Conservation (phyloP, 1,284 basidiomycete genomes). For the Ganoderma lingzhi region DNA sequence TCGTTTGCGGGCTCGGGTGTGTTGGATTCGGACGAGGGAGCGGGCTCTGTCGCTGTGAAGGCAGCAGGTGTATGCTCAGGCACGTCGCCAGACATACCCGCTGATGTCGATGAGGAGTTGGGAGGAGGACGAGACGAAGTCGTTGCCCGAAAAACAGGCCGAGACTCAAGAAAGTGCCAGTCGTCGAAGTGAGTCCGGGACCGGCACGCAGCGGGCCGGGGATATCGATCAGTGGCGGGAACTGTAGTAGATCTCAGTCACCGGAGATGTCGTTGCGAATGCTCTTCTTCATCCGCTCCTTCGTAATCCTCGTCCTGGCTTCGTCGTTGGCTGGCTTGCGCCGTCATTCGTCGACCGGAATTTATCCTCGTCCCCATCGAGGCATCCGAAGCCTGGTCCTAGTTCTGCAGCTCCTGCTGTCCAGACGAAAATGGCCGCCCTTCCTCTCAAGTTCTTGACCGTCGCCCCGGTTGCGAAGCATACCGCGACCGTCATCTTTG, state of each 20-base stretch:
- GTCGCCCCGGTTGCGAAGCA: constrained; percentile 69
- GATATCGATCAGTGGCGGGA: neutral
- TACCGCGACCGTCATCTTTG: constrained; percentile 88
- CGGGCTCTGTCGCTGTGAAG: neutral
- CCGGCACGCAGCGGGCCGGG: neutral
- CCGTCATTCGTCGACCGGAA: constrained; percentile 5
- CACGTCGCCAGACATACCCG: neutral
- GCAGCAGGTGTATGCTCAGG: neutral
- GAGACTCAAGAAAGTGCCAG: neutral
- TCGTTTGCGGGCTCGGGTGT: neutral
- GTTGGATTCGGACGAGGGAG: neutral
- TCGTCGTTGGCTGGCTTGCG: neutral
- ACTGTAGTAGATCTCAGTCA: no score
- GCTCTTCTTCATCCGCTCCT: constrained; percentile 1
- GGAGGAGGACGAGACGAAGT: neutral
- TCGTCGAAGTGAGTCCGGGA: neutral
- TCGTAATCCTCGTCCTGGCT: constrained; percentile 1
- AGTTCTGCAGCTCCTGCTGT: neutral
- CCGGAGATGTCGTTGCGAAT: neutral
- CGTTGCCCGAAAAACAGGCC: neutral
- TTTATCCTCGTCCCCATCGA: neutral
- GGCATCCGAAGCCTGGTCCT: neutral
- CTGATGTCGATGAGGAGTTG: neutral
- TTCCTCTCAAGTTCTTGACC: constrained; percentile 56
- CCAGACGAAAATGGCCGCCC: constrained; percentile 38